Evolutionary conservation across 2,329 filamentous ascomycete species (phyloP).

Genomic region (Calycina marina): DNA sequence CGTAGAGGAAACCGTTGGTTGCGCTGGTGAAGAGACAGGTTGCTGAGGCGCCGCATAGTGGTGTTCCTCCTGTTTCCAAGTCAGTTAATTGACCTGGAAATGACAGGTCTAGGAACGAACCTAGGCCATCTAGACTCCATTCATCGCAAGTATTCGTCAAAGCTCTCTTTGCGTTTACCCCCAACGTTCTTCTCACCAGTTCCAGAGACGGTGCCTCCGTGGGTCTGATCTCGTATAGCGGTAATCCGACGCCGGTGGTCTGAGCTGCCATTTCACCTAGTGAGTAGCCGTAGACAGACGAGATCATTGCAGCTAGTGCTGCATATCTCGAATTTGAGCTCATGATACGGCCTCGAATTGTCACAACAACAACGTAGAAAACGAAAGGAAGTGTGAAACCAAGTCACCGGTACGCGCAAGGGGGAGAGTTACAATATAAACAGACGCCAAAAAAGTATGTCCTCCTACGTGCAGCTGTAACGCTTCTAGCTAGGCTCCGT

Average conservation of each 20-base stretch:
- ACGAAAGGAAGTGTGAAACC: not conserved
- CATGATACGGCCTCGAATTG: conserved; percentile 1
- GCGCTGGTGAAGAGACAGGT: conserved; percentile 14
- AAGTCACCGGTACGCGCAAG: too few relatives aligned
- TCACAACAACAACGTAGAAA: too few relatives aligned
- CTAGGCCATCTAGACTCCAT: conserved; percentile 12
- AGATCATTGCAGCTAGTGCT: conserved; percentile 6
- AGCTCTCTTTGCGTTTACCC: conserved; percentile 8
- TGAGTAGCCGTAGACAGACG: conserved; percentile 2
- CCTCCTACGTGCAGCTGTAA: too few relatives aligned
- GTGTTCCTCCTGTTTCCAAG: conserved; percentile 7
- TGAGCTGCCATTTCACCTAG: conserved; percentile 9
- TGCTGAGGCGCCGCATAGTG: conserved; percentile 8
- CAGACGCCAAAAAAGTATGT: too few relatives aligned
- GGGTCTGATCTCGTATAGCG: conserved; percentile 5
- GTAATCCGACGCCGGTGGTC: conserved; percentile 7
- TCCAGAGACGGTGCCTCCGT: conserved; percentile 12
- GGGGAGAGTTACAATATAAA: too few relatives aligned
- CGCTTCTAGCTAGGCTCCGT: too few relatives aligned
- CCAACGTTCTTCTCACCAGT: conserved; percentile 12
- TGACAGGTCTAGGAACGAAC: conserved; percentile 4
- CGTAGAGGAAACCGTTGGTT: conserved; percentile 7
- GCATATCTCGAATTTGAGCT: conserved; percentile 5
- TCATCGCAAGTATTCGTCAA: conserved; percentile 13
- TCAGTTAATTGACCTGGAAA: not conserved